Base-by-base conservation (phyloP, 2,329 filamentous ascomycete species). In the Canariomyces notabilis region DNA sequence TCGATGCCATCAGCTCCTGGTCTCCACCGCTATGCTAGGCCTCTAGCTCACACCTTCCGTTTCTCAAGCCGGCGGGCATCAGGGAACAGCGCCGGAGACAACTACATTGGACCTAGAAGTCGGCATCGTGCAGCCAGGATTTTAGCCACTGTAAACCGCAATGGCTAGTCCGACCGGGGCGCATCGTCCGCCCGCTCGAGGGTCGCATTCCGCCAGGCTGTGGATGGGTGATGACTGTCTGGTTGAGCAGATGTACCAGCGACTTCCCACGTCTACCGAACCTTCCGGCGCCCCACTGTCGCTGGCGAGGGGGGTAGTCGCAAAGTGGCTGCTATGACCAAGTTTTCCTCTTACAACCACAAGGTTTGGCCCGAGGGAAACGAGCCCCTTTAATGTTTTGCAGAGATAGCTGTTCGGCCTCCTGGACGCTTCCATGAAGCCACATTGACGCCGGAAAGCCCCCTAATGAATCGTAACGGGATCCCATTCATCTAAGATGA, bases 281-380 rank as follows among this genome's bases (percentile, higher is more conserved):
- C 42, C 16, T 44, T 33, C 35, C 15, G 21, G 21, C 6, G 7
- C 42, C 33, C 15, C 14, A 22, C 21, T 20, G 37, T 19, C 22
- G 18, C 18, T 26, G 39, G 36, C 15, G 37, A 37, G 19, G 49
- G 46, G 50, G 22, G 48, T 43, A 51, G 46, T 50, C 39, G 38
- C 34, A 39, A 43, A 23, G 35, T 39, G 26, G 34, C 40, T 29
- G 46, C 37, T 4, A 19, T 12, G 22, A 43, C 34, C 15, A 44
- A 52, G 31, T 48, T 57, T 55, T 48, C 51, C 48, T 54, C 53
- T 35, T 56, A 51, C 50, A 56, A 45, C 55, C 37, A 47, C 20
- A 29, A 19, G 14, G 16, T 40, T 22, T 46, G 22, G 36, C n/a
- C 34, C 6, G 33, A 31, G 40, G 45, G 44, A 35, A 29, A 42